Base-by-base conservation (phyloP, 177 flowering plant species). In the Vitis hybrid region DNA sequence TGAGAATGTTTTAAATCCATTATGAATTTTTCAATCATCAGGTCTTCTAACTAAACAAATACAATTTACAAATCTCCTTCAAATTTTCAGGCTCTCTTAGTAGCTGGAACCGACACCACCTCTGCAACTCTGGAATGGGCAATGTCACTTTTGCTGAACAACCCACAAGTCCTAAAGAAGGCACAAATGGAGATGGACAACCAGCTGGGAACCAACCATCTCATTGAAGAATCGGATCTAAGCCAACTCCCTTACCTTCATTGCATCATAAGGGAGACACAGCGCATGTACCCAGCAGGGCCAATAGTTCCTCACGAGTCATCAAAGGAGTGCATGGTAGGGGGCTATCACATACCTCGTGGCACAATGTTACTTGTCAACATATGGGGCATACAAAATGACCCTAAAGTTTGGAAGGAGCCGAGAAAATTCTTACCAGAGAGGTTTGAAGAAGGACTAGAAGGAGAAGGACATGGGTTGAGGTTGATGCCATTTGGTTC, bases 291-390 rank as follows among this genome's bases (percentile, higher is more conserved):
- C 49, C 79, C 79, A 10, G 15, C 70, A 0, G 62, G 31, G 5
- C 79, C 79, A 15, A 62, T 76, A 4, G 65, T 69, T 3, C 79
- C 79, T 2, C 79, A 68, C 65, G 69, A 68, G 57, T 58, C 75
- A 9, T 72, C 79, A 2, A 62, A 63, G 7, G 75, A 68, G 11
- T 58, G 66, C 58, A 64, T 29, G 14, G 51, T 72, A 3, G 68
- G 69, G 6, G 72, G 75, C 5, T 76, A 51, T 19, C 16, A 15
- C 15, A 22, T 76, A 10, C 67, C 76, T 1, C 67, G 51, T 6
- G 69, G 71, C 52, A 71, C 79, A 10, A 71, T 72, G 68, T 62
- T 76, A 18, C 2, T 76, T 48, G 64, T 68, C n/a, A 76, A 76
- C 53, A 16, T 55, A 2, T 76, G 71, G 74, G 70, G 71, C 20